Conservation (phyloP, 208 protist genomes). For the Trypanosoma cruzi region DNA sequence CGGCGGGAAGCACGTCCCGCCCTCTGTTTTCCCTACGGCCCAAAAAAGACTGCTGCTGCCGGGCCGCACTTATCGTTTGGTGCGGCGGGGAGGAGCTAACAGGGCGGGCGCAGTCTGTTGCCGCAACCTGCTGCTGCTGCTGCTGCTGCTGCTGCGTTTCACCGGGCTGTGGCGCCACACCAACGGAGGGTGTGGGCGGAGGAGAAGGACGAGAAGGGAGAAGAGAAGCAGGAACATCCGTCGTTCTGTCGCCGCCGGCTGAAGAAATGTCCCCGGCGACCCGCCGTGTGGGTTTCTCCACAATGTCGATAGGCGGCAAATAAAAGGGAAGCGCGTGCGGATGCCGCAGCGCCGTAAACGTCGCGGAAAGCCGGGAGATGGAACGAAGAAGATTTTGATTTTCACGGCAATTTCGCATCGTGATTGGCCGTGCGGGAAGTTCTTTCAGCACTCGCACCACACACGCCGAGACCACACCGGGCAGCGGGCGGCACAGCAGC, state of each 20-base stretch:
- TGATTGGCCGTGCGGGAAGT: conserved; percentile 8
- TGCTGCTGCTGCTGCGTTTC: not conserved
- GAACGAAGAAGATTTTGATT: conserved; percentile 26
- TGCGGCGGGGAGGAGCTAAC: not conserved
- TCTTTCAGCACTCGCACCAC: conserved; percentile 28
- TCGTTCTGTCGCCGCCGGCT: not conserved
- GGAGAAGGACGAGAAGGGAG: not conserved
- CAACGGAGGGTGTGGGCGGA: not conserved
- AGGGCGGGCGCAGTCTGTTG: not conserved
- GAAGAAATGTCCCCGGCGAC: conserved; percentile 1
- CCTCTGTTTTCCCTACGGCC: not conserved
- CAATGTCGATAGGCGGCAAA: conserved; percentile 42
- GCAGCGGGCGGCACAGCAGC: conserved; percentile 26
- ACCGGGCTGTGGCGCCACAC: not conserved
- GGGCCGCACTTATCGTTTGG: not conserved
- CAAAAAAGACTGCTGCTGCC: not conserved
- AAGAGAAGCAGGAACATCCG: not conserved
- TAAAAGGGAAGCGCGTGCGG: conserved; percentile 52
- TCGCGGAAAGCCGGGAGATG: conserved; percentile 24
- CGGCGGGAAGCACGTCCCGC: not conserved
- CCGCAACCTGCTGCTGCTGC: not conserved
- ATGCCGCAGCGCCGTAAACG: conserved; percentile 38
- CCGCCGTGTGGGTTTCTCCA: conserved; percentile 46
- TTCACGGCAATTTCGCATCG: not conserved
- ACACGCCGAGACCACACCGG: conserved; percentile 21